These are phyloP conservation scores for Erodium trifolium DNA, from an alignment of 441 rosid genomes.

Conservation along the genomic window DNA sequence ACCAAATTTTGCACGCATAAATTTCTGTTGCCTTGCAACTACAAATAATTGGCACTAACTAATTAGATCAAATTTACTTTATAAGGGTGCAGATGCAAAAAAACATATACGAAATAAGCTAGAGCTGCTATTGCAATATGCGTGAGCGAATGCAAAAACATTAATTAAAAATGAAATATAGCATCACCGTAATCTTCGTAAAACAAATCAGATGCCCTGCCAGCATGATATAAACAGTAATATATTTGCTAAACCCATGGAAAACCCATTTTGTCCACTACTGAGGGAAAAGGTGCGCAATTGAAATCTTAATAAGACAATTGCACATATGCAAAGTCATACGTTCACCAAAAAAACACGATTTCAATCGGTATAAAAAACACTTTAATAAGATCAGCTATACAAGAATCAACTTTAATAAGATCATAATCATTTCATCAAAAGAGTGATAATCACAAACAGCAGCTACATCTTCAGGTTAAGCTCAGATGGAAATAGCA, in stretches of 20 bases:
- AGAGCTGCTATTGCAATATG: not conserved
- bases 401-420: not conserved
- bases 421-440: not conserved
- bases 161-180: not conserved
- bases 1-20: constrained; percentile 50
- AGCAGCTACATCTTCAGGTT: not conserved
- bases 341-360: not conserved
- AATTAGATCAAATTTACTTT: constrained; percentile 1
- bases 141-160: not conserved
- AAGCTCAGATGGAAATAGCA: not conserved
- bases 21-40: constrained; percentile 69
- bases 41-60: constrained; percentile 15
- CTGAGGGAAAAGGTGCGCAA: not conserved
- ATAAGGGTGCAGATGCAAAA: too few species aligned
- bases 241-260: not conserved
- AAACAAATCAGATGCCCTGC: not conserved
- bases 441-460: not conserved
- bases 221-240: not conserved
- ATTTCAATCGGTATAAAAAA: not conserved
- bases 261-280: not conserved
- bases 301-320: not conserved
- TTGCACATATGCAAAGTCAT: not conserved
- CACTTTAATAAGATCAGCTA: not conserved
- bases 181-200: not conserved
- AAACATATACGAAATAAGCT: not conserved